Conservation (phyloP, 495 filamentous ascomycete genomes). For the Neurospora hispaniola region DNA sequence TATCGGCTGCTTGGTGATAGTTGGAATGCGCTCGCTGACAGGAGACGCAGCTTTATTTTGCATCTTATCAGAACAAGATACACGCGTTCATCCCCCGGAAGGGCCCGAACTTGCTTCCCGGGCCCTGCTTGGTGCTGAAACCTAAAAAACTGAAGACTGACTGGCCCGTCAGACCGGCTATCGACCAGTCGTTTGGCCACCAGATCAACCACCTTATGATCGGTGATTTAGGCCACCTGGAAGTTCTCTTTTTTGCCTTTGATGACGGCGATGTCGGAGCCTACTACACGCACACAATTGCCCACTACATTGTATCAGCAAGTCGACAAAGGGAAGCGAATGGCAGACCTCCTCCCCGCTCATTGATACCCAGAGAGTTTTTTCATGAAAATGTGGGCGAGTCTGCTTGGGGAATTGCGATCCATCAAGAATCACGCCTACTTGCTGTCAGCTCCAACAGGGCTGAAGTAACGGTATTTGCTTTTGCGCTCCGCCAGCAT, state of each 20-base stretch:
- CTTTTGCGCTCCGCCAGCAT: conserved; percentile 51
- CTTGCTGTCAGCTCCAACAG: conserved; percentile 75
- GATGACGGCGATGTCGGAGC: conserved; percentile 87
- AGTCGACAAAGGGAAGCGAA: neutral
- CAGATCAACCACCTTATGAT: conserved; percentile 69
- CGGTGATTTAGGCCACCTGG: conserved; percentile 68
- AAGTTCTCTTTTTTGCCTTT: conserved; percentile 64
- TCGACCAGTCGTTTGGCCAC: conserved; percentile 51
- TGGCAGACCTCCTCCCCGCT: neutral
- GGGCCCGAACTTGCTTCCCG: conserved; percentile 45
- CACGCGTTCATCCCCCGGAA: conserved; percentile 64
- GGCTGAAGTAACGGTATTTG: conserved; percentile 56
- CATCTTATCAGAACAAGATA: conserved; percentile 61
- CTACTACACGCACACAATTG: conserved; percentile 52
- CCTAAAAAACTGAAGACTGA: conserved; percentile 42
- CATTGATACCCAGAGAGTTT: conserved; percentile 36
- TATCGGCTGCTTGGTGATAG: neutral
- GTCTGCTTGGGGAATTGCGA: conserved; percentile 84
- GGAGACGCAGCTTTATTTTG: conserved; percentile 51
- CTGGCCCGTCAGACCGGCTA: conserved; percentile 37
- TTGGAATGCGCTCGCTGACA: conserved; percentile 2
- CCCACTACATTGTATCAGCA: conserved; percentile 10
- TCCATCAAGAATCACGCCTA: conserved; percentile 66
- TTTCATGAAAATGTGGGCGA: conserved; percentile 63
- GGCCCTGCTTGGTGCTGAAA: conserved; percentile 54